Evolutionary conservation across 345 rosid genomes (phyloP).

Genomic region (Salix koriyanagi): DNA sequence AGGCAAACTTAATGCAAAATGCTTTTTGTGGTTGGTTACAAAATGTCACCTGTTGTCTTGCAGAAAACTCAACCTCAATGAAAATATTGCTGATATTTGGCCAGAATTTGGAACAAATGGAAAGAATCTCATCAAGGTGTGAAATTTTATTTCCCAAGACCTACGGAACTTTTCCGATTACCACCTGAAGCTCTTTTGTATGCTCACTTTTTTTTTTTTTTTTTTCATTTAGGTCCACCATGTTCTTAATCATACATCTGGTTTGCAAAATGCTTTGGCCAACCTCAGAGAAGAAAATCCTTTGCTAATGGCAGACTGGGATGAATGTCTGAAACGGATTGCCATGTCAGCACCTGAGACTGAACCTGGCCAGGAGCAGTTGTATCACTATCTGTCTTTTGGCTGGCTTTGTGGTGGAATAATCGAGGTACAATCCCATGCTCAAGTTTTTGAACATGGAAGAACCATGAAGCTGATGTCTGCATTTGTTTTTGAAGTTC

Average conservation of each 20-base stretch:
- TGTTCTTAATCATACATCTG: slow-evolving; percentile 94
- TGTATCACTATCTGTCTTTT: slow-evolving; percentile 75
- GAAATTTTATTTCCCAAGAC: slow-evolving; percentile 4
- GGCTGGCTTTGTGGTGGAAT: slow-evolving; percentile 98
- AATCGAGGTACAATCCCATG: slow-evolving; percentile 55
- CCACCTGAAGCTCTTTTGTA: slow-evolving; percentile 7
- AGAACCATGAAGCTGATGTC: background rate
- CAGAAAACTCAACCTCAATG: slow-evolving; percentile 81
- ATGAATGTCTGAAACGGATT: slow-evolving; percentile 68
- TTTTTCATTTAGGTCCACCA: slow-evolving; percentile 66
- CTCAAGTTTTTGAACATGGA: background rate
- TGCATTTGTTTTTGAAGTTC: background rate
- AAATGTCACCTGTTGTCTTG: slow-evolving; percentile 21
- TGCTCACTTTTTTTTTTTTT: slow-evolving; percentile 17
- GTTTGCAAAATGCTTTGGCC: slow-evolving; percentile 75
- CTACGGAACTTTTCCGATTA: slow-evolving; percentile 6
- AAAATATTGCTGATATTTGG: slow-evolving; percentile 74
- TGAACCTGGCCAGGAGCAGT: slow-evolving; percentile 74
- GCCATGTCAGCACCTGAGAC: slow-evolving; percentile 65
- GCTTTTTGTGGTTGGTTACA: background rate
- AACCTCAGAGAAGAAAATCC: slow-evolving; percentile 54
- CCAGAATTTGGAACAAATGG: slow-evolving; percentile 72
- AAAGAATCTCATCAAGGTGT: slow-evolving; percentile 75
- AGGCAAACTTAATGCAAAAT: background rate
- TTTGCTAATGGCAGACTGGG: slow-evolving; percentile 66